A percentile compares a stretch with the other conserved stretches of the same genome.
Evolutionary conservation across 225 moss, liverwort and hornwort genomes (phyloP).

Genomic region (Lunularia cruciata): DNA sequence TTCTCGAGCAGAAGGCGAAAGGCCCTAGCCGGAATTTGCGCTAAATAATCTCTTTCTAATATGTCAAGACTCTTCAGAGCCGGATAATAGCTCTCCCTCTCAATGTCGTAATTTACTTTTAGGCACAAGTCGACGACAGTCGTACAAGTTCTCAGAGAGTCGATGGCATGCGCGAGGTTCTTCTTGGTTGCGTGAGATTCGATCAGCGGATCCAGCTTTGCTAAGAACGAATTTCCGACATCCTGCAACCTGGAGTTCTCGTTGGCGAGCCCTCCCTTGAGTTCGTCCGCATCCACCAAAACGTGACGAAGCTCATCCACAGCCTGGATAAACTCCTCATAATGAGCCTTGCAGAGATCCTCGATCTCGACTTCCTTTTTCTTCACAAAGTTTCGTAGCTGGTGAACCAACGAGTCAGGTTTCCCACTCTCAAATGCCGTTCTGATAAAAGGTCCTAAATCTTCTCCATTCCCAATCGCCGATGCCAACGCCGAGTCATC

Average conservation of each 20-base stretch:
- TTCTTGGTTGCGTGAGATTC: constrained; percentile 93
- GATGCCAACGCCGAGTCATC: constrained; percentile 89
- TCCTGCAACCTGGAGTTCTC: constrained; percentile 88
- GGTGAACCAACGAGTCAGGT: constrained; percentile 85
- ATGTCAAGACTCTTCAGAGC: constrained; percentile 87
- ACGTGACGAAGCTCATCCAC: constrained; percentile 93
- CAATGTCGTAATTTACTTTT: constrained; percentile 77
- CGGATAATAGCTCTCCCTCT: constrained; percentile 88
- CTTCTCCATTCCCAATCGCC: constrained; percentile 89
- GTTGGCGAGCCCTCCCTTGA: constrained; percentile 78
- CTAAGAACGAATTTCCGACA: constrained; percentile 68
- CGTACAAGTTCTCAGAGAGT: constrained; percentile 82
- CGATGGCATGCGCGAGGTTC: constrained; percentile 79
- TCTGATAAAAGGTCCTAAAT: constrained; percentile 83
- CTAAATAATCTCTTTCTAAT: constrained; percentile 87
- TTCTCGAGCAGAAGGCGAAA: constrained; percentile 76
- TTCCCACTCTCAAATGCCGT: constrained; percentile 89
- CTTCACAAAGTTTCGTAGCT: constrained; percentile 83
- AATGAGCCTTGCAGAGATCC: constrained; percentile 96
- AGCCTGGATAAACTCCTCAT: constrained; percentile 94
- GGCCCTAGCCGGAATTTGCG: constrained; percentile 77
- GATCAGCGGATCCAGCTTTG: constrained; percentile 74
- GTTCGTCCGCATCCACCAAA: constrained; percentile 92
- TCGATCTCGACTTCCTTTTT: constrained; percentile 98
- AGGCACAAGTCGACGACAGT: constrained; percentile 79